Evolutionary conservation across 106 monocot species (phyloP).

Genomic region (Narthecium ossifragum): DNA sequence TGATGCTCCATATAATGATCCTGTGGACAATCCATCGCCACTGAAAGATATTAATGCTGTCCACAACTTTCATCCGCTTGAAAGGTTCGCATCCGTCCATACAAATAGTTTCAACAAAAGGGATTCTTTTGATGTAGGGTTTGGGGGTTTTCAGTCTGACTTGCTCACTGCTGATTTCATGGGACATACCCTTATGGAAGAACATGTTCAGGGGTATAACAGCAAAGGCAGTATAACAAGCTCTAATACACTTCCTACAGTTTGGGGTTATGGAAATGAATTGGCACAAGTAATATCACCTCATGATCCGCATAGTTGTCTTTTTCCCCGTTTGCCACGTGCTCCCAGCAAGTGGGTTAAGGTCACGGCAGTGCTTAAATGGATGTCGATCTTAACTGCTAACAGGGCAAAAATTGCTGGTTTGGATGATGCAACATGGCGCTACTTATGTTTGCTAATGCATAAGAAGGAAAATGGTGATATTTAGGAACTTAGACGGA

Average conservation of each 20-base stretch:
- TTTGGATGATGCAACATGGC: conserved; percentile 3
- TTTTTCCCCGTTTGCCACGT: too few relatives aligned
- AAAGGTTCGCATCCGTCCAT: conserved; percentile 11
- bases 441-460: neutral
- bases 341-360: conserved; percentile 43
- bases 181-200: conserved; percentile 1
- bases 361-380: conserved; percentile 38
- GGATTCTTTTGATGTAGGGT: conserved; percentile 8
- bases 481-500: too few relatives aligned
- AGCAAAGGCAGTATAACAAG: conserved; percentile 12
- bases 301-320: neutral
- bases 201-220: conserved; percentile 15
- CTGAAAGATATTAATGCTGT: conserved; percentile 8
- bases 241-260: neutral
- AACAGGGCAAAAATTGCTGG: conserved; percentile 4
- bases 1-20: conserved; percentile 3
- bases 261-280: conserved; percentile 17
- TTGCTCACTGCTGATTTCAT: neutral
- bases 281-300: neutral
- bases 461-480: neutral
- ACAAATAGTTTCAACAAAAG: conserved; percentile 11
- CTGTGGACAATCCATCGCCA: conserved; percentile 20
- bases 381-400: conserved; percentile 29
- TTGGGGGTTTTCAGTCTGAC: neutral
- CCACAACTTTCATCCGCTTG: conserved; percentile 7